Evolutionary conservation across 1,284 basidiomycete species (phyloP), one percentile per base, ranked within the genome.

Genomic region (Calocybe gambosa): DNA sequence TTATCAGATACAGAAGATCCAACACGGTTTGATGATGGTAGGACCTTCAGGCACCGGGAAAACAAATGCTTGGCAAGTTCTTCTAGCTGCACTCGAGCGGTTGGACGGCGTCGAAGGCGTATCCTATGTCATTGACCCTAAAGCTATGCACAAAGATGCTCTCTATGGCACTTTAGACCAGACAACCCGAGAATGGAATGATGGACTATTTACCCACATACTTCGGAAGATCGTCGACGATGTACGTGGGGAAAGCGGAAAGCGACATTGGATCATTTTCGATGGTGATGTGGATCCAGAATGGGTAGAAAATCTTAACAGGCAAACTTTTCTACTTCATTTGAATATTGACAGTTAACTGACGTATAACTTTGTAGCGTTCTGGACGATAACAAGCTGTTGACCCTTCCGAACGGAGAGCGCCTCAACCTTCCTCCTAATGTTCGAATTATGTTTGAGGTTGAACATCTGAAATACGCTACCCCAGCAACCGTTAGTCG

Each of bases 251-350:
- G 97, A 98, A 68, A 96, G 93, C 63, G 76, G 81, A 23, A 98
- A 97, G 71, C 77, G 95, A 18, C 96, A 99, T 63, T 99, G 96
- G 96, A 99, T 99, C 59, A 90, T 99, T 52, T 99, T 99, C 55
- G 96, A 99, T 61, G 96, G 96, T 49, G 96, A 99, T 62, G 95
- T 99, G 42, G 97, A 99, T 73, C 96, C 96, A 0, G 96, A 99
- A 68, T 99, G 96, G 97, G 96, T 99, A 5, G 97, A 99, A 69
- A 99, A 99, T 65, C 71, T 99, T 68, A 99, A 99, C 70, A 96
- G 92, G 93, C 89, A 39, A 29, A 77, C 46, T 10, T 18, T 7
- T 18, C 38, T 31, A 7, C 15, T 6, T 25, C 13, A 2, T n/a
- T 19, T 36, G 39, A 29, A 42, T 19, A 19, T 29, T 28, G 21